Percentiles rank a stretch among this genome's conserved stretches.
Conservation (phyloP, 768 basidiomycete genomes). For the Zangia roseola region DNA sequence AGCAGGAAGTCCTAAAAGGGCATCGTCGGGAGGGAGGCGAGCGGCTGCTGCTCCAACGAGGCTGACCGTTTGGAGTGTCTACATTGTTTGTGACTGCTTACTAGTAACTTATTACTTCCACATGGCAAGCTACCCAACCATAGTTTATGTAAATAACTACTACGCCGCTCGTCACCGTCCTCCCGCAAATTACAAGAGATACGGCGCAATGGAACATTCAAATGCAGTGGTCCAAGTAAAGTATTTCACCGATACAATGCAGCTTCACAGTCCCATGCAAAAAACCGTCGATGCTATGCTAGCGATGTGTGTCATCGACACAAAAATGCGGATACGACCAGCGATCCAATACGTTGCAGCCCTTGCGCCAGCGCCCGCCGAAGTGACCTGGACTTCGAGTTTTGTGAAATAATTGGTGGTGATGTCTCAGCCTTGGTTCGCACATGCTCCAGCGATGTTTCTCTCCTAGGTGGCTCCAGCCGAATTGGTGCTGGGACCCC, state of each 20-base stretch:
- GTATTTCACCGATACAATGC: constrained; percentile 22
- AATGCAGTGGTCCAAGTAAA: constrained; percentile 17
- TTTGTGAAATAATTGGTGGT: constrained; percentile 19
- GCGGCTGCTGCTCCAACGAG: constrained; percentile 17
- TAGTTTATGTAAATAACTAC: constrained; percentile 32
- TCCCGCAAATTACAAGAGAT: constrained; percentile 13
- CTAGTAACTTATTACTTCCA: constrained; percentile 20
- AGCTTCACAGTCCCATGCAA: constrained; percentile 26
- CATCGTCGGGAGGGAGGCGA: constrained; percentile 23
- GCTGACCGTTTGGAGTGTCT: constrained; percentile 6
- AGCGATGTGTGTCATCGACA: constrained; percentile 26
- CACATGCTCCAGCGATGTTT: constrained; percentile 22
- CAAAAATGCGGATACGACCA: constrained; percentile 30
- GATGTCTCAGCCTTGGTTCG: constrained; percentile 21
- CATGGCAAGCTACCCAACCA: constrained; percentile 18
- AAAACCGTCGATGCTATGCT: constrained; percentile 3
- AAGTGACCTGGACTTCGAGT: constrained; percentile 23
- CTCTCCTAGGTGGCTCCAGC: constrained; percentile 21
- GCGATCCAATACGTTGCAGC: constrained; percentile 27
- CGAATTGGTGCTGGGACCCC: constrained; percentile 15
- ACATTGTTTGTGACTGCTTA: constrained; percentile 35
- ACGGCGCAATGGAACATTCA: constrained; percentile 4
- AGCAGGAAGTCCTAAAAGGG: constrained; percentile 21
- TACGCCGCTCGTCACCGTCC: constrained; percentile 7
- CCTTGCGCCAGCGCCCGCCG: constrained; percentile 25